Percentiles rank a stretch among this genome's conserved stretches.
Evolutionary conservation across 306 rosid genomes (phyloP).

Genomic region (Vicia villosa): DNA sequence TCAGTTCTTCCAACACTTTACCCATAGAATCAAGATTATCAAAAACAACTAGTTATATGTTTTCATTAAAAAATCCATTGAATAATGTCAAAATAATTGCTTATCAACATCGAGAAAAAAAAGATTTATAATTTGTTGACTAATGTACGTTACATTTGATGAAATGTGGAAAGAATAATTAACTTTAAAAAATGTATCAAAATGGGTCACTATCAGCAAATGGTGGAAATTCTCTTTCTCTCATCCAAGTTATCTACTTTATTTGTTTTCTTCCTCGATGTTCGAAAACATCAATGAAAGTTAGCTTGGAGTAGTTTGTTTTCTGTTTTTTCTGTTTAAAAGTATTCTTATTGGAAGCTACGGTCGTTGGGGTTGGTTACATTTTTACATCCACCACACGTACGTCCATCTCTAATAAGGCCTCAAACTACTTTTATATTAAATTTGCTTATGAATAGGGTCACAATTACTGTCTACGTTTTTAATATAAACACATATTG

Average conservation of each 20-base stretch:
- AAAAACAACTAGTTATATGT: background rate
- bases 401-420: background rate
- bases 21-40: background rate
- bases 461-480: no score
- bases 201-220: conserved; percentile 13
- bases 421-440: no score
- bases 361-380: conserved; percentile 12
- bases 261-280: conserved; percentile 8
- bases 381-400: background rate
- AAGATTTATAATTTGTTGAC: background rate
- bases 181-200: background rate
- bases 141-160: background rate
- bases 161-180: background rate
- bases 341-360: conserved; percentile 6
- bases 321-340: conserved; percentile 27
- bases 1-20: background rate
- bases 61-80: background rate
- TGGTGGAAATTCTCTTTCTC: conserved; percentile 30
- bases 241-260: conserved; percentile 29
- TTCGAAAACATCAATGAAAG: conserved; percentile 28
- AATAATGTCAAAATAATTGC: background rate
- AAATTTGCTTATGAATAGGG: no score
- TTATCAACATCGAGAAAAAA: background rate
- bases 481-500: no score
- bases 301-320: conserved; percentile 36